Conservation (phyloP, 345 rosid genomes). For the Gossypium thurberi region DNA sequence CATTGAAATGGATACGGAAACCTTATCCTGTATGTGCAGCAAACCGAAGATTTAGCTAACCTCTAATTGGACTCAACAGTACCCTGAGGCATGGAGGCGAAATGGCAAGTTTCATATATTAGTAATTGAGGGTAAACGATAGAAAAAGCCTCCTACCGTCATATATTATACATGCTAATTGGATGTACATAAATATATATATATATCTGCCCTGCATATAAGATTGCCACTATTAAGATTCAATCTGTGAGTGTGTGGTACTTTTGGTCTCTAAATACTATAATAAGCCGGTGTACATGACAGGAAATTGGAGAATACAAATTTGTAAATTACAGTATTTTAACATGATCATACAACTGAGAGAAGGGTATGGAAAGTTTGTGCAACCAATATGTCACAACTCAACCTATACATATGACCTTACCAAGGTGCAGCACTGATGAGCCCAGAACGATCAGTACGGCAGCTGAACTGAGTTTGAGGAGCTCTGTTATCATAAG, state of each 20-base stretch:
- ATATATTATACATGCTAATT: background rate
- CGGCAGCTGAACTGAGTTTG: constrained; percentile 75
- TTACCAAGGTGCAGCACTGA: constrained; percentile 78
- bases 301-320: background rate
- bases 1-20: constrained; percentile 84
- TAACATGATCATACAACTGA: background rate
- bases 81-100: background rate
- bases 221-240: background rate
- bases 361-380: background rate
- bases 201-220: background rate
- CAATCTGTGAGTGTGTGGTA: background rate
- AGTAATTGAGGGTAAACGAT: background rate
- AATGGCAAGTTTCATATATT: background rate
- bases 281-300: background rate
- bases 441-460: constrained; percentile 78
- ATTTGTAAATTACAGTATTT: background rate
- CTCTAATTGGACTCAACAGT: background rate
- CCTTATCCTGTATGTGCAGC: constrained; percentile 44
- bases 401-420: background rate
- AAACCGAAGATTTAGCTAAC: constrained; percentile 10
- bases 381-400: background rate
- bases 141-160: background rate
- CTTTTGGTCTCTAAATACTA: background rate
- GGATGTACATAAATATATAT: background rate
- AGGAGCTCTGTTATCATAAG: constrained; percentile 48